Evolutionary conservation across 2,329 filamentous ascomycete genomes (phyloP).

Genomic region (Akanthomyces lecanii): DNA sequence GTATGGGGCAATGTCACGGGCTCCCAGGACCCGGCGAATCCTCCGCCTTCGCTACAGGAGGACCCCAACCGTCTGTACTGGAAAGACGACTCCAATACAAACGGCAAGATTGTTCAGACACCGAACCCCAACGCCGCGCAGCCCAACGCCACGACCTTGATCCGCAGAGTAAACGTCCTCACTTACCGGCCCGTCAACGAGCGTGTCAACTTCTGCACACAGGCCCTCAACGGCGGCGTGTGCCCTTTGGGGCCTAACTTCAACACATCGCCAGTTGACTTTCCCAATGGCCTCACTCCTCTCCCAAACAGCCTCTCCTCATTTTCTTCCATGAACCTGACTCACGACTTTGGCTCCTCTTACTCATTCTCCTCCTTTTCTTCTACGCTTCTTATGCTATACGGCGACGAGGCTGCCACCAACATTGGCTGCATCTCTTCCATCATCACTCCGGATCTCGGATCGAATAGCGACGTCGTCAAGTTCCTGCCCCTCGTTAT

Average conservation of each 20-base stretch:
- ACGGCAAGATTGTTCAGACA: slow-evolving; percentile 73
- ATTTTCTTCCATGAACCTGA: slow-evolving; percentile 70
- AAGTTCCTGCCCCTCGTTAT: slow-evolving; percentile 74
- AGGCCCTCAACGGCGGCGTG: slow-evolving; percentile 51
- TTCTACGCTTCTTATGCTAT: slow-evolving; percentile 67
- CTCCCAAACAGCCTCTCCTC: slow-evolving; percentile 47
- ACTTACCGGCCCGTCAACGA: slow-evolving; percentile 66
- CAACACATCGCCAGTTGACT: slow-evolving; percentile 35
- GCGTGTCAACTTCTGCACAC: slow-evolving; percentile 61
- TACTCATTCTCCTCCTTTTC: slow-evolving; percentile 84
- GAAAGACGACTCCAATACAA: slow-evolving; percentile 54
- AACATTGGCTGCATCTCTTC: slow-evolving; percentile 76
- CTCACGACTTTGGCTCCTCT: slow-evolving; percentile 70
- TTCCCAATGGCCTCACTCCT: slow-evolving; percentile 29
- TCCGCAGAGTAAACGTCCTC: slow-evolving; percentile 67
- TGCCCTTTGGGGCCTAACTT: slow-evolving; percentile 79
- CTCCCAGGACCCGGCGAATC: slow-evolving; percentile 49
- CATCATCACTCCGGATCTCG: slow-evolving; percentile 80
- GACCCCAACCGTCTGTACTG: slow-evolving; percentile 48
- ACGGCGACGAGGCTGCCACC: slow-evolving; percentile 62
- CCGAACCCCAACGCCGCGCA: slow-evolving; percentile 27
- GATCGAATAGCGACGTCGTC: slow-evolving; percentile 63
- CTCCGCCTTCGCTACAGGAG: slow-evolving; percentile 50
- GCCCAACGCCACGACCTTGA: slow-evolving; percentile 67
- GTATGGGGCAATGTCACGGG: slow-evolving; percentile 92